Evolutionary conservation across 345 rosid genomes (phyloP), one percentile per base, ranked within the genome.

Genomic region (Anastatica hierochuntica): DNA sequence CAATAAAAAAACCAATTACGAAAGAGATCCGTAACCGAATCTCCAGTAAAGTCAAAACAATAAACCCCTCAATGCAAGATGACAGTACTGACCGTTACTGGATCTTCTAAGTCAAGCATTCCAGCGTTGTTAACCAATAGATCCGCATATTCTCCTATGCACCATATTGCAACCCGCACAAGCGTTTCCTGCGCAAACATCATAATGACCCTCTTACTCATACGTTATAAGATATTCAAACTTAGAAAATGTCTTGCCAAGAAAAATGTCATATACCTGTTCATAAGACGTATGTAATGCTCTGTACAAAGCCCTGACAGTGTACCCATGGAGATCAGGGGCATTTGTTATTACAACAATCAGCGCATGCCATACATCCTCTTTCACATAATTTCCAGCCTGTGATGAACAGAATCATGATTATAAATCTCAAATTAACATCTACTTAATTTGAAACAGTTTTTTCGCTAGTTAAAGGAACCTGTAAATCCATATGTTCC

Each of bases 81-180:
- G 49, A 23, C 64, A 49, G 54, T 63, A 78, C 95, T 79, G 63
- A 92, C 98, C 49, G 95, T 84, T 67, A 84, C 64, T 43, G 95
- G 84, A 64, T 92, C 83, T 72, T 92, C 96, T 33, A 83, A 43
- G 56, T 71, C 74, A 68, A 92, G 90, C 85, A 88, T 76, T 58
- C 98, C 96, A 20, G 50, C 57, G 77, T 79, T 85, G 41, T 82
- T 82, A 43, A 88, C 87, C 80, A 92, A 67, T 77, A 92, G 57
- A 68, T 92, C 98, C 60, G 95, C 96, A 64, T 87, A 92, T 73
- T 92, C 96, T 62, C 98, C 96, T 48, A 92, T 76, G 73, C 98
- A 84, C 96, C 96, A 92, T 50, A 83, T 79, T 44, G 95, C 96
- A 62, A 88, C 95, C 41, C 88, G 88, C 67, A 79, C 88, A 68